Conservation (phyloP, 2,329 filamentous ascomycete species). For the Trichoderma arundinaceum region DNA sequence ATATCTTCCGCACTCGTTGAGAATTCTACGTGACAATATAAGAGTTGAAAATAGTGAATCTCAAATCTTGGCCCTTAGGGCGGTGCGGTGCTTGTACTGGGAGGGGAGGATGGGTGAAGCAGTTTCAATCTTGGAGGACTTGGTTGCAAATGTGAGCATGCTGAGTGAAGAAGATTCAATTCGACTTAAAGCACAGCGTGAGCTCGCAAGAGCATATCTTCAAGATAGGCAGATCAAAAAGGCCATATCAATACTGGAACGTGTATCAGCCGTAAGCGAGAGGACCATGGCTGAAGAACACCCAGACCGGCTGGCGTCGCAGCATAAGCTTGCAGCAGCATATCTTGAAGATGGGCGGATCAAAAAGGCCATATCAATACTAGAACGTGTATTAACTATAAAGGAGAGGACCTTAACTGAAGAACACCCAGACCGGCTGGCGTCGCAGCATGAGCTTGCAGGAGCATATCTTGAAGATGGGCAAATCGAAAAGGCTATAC, state of each 20-base stretch:
- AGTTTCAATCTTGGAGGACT: conserved; percentile 11
- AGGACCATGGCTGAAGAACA: conserved; percentile 11
- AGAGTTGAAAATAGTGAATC: not conserved
- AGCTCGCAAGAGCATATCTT: conserved; percentile 25
- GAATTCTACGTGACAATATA: not conserved
- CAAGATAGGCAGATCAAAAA: not conserved
- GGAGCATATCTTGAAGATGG: conserved; percentile 12
- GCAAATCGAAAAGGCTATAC: conserved; percentile 16
- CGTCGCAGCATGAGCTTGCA: conserved; percentile 22
- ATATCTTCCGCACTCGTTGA: conserved; percentile 21
- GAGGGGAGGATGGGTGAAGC: conserved; percentile 11
- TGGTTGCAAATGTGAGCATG: conserved; percentile 17
- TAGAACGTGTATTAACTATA: not conserved
- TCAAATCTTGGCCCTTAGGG: not conserved
- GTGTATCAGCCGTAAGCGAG: not conserved
- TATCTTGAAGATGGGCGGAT: not conserved
- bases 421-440: not conserved
- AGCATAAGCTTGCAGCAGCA: conserved; percentile 5
- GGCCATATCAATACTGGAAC: conserved; percentile 22
- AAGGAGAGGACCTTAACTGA: not conserved
- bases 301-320: conserved; percentile 2
- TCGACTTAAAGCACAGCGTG: conserved; percentile 18
- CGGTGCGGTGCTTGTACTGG: not conserved
- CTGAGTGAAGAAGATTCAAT: conserved; percentile 25
- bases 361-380: conserved; percentile 2